phyloP scores from a whole-genome alignment of 2,329 filamentous ascomycete species.

The Coleophoma crateriformis region DNA sequence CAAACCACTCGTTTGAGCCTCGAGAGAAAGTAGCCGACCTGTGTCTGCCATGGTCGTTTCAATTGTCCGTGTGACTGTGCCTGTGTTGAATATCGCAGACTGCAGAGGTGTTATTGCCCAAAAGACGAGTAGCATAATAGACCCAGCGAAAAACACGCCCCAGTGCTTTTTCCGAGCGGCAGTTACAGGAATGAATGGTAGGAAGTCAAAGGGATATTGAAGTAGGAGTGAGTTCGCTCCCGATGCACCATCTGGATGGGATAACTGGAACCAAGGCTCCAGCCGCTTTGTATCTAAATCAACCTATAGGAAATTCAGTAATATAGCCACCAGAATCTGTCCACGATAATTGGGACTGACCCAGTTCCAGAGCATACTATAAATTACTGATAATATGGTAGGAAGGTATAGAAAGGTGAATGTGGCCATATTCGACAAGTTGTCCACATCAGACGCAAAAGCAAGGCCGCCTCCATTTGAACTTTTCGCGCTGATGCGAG shows the following conservation, averaged over 20 bases:
- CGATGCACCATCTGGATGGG: constrained; percentile 34
- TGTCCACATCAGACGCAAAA: constrained; percentile 15
- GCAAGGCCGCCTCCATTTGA: constrained; percentile 32
- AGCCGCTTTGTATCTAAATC: constrained; percentile 53
- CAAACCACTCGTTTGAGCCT: constrained; percentile 24
- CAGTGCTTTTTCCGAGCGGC: constrained; percentile 40
- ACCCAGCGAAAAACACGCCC: constrained; percentile 42
- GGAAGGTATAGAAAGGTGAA: constrained; percentile 47
- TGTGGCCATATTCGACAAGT: constrained; percentile 28
- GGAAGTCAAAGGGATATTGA: constrained; percentile 46
- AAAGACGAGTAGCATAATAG: constrained; percentile 43
- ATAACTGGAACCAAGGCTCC: constrained; percentile 56
- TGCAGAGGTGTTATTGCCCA: constrained; percentile 51
- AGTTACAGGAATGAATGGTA: constrained; percentile 35
- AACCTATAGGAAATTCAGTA: constrained; percentile 35
- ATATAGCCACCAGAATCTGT: neutral
- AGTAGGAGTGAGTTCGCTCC: constrained; percentile 43
- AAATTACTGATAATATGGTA: constrained; percentile 46
- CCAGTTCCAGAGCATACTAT: constrained; percentile 45
- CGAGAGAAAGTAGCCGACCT: constrained; percentile 20
- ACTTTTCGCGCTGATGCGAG: constrained; percentile 16
- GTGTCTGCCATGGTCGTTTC: constrained; percentile 12
- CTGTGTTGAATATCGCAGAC: constrained; percentile 44
- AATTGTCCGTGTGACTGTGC: constrained; percentile 19
- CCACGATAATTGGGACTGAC: neutral